Conservation (phyloP, 2,329 filamentous ascomycete species). For the Clonostachys chloroleuca region DNA sequence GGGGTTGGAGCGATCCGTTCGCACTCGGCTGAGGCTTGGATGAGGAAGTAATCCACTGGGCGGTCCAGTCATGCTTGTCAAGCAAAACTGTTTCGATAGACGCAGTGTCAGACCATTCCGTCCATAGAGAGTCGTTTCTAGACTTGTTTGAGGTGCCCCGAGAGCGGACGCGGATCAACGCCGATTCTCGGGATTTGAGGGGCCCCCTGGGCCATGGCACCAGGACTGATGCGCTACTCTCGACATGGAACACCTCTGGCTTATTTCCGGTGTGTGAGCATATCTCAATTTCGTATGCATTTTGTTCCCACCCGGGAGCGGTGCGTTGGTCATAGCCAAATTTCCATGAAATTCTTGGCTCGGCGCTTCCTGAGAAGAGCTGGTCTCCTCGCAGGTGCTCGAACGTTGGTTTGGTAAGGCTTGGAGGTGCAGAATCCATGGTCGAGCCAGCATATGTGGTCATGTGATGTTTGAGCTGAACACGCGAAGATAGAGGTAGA, state of each 20-base stretch:
- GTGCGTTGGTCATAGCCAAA: slow-evolving; percentile 1
- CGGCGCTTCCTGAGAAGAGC: too few relatives aligned
- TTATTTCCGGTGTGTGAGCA: not conserved
- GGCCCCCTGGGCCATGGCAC: slow-evolving; percentile 9
- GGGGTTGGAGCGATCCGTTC: not conserved
- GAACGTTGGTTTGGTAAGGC: too few relatives aligned
- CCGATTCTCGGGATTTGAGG: slow-evolving; percentile 16
- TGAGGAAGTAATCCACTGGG: not conserved
- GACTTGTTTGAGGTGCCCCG: not conserved
- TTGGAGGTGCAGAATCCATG: too few relatives aligned
- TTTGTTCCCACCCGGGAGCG: slow-evolving; percentile 6
- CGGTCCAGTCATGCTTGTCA: too few relatives aligned
- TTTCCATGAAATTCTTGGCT: slow-evolving; percentile 10
- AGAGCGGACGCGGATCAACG: slow-evolving; percentile 15
- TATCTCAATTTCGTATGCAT: slow-evolving; percentile 9
- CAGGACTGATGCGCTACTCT: slow-evolving; percentile 3
- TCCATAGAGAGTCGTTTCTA: slow-evolving; percentile 1
- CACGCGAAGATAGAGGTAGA: too few relatives aligned
- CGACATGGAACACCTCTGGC: slow-evolving; percentile 1
- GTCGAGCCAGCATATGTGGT: too few relatives aligned
- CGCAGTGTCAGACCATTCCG: not conserved
- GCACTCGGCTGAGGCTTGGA: too few relatives aligned
- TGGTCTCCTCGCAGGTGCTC: too few relatives aligned
- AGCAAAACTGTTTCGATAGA: too few relatives aligned
- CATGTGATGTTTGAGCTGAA: too few relatives aligned